Base-by-base conservation (phyloP, 352 stramenopile species). In the Globisporangium cylindrosporum region DNA sequence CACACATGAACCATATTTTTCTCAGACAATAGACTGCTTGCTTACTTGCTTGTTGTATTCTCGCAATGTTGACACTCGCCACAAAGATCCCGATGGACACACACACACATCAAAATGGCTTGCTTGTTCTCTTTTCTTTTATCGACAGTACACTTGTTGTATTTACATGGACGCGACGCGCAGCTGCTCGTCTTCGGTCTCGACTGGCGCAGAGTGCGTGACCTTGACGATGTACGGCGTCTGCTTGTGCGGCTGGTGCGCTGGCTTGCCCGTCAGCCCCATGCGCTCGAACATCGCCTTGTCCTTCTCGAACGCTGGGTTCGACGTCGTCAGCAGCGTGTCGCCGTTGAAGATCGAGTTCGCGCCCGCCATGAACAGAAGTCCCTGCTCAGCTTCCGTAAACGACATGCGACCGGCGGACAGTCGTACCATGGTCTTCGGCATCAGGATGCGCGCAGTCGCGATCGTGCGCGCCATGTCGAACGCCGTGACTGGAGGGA, bases 321-420 rank as follows among this genome's bases (percentile, higher is more conserved):
- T 99, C 65, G 89, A 77, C 20, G 97, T 99, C 34, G 97, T 99
- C 48, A 99, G 81, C 53, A 99, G 84, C 77, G 95, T 98, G 81
- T 99, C 97, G 36, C 97, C 97, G 78, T 98, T 99, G 75, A 99
- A 99, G 78, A 99, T 99, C 65, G 94, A 98, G 87, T 99, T 99
- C 64, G 97, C 97, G 22, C 97, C 97, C 6, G 96, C 96, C 81
- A 98, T 96, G 83, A 99, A 99, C 81, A 98, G 97, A 62, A 98
- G 77, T 7, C 85, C 97, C 77, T 99, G 97, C 74, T 99, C 97
- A 4, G 94, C 94, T 70, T 99, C 88, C 62, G 90, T 95, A 77
- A 99, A 99, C 53, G 93, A 98, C 71, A 99, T 90, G 69, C 97
- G 90, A n/a, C 97, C 97, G 22, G 97, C 97, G 22, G 92, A 98